A percentile compares a stretch with the other conserved stretches of the same genome.
These are phyloP conservation scores for Cerioporus squamosus DNA, from an alignment of 1,284 basidiomycete species.

Conservation along the genomic window DNA sequence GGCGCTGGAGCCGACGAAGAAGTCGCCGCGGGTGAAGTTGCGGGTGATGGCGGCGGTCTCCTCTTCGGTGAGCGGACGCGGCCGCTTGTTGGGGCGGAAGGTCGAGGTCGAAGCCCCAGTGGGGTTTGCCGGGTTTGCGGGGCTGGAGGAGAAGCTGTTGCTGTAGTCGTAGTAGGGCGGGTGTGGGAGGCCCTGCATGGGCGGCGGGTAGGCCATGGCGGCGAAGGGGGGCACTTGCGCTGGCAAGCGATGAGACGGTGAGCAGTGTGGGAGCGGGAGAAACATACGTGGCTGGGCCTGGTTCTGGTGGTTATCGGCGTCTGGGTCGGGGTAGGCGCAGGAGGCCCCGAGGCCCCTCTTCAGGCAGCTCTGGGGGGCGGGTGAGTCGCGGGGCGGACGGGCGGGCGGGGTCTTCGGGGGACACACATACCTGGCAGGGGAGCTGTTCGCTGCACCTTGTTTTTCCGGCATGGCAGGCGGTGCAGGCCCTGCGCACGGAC, in stretches of 20 bases:
- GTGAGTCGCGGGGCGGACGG: constrained; percentile 10
- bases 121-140: constrained; percentile 44
- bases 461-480: constrained; percentile 80
- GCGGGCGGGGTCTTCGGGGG: constrained; percentile 9
- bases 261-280: constrained; percentile 4
- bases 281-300: constrained; percentile 51
- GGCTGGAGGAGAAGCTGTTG: constrained; percentile 50
- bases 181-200: constrained; percentile 52
- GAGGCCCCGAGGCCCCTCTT: constrained; percentile 71
- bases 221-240: constrained; percentile 25
- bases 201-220: constrained; percentile 31
- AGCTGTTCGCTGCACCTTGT: constrained; percentile 78
- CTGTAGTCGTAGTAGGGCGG: constrained; percentile 82
- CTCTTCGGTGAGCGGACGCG: constrained; percentile 76
- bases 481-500: constrained; percentile 75
- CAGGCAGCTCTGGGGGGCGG: constrained; percentile 64
- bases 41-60: constrained; percentile 79
- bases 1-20: constrained; percentile 75
- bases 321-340: constrained; percentile 80
- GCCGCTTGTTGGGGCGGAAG: constrained; percentile 75
- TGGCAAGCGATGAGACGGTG: constrained; percentile 2
- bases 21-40: constrained; percentile 77
- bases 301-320: constrained; percentile 53
- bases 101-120: constrained; percentile 60
- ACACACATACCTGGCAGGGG: constrained; percentile 67